These are phyloP conservation scores for Jimgerdemannia flammicorona DNA, from an alignment of 192 early-diverging fungal species.

Conservation along the genomic window DNA sequence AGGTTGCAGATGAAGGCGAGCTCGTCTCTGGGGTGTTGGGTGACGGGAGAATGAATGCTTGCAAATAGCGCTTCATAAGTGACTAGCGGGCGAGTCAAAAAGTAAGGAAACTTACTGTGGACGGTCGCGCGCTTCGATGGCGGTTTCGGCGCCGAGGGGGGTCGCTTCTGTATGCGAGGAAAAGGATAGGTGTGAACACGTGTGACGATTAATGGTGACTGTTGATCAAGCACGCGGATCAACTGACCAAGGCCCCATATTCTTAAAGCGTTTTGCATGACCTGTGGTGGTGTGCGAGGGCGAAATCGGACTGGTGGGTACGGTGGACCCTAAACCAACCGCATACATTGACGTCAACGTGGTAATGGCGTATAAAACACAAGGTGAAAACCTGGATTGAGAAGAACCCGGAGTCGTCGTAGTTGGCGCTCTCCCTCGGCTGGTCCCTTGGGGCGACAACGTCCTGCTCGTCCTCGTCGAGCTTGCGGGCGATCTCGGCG, in stretches of 20 bases:
- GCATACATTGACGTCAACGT: neutral
- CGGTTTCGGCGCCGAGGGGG: constrained; percentile 47
- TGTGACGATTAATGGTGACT: neutral
- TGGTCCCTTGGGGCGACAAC: constrained; percentile 15
- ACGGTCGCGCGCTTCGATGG: constrained; percentile 31
- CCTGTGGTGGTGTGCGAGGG: constrained; percentile 20
- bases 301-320: too few species aligned
- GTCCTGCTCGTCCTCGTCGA: constrained; percentile 58
- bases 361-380: neutral
- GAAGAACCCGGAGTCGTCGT: constrained; percentile 69
- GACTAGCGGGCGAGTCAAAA: neutral
- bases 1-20: constrained; percentile 74
- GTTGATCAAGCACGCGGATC: neutral
- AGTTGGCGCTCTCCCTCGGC: constrained; percentile 40
- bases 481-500: constrained; percentile 58
- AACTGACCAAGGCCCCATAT: constrained; percentile 44
- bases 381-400: constrained; percentile 53
- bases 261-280: constrained; percentile 46
- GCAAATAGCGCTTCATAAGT: neutral
- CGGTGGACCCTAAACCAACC: too few species aligned
- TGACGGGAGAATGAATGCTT: neutral
- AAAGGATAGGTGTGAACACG: neutral
- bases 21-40: constrained; percentile 30
- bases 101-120: constrained; percentile 45
- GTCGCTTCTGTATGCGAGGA: constrained; percentile 33